Evolutionary conservation across 441 rosid genomes (phyloP), one percentile per base, ranked within the genome.

Genomic region (Euphorbia corollata): DNA sequence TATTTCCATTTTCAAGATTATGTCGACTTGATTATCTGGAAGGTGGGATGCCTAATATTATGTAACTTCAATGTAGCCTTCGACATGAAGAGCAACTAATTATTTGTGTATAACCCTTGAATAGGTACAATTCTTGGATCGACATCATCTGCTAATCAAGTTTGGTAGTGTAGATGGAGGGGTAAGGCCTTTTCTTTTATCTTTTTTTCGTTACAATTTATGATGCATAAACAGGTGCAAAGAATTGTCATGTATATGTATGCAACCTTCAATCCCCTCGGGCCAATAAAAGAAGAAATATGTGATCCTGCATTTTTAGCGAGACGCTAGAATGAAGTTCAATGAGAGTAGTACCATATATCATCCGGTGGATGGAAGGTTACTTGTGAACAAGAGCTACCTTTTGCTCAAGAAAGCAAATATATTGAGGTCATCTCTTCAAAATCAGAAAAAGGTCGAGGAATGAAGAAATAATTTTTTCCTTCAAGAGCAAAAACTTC

Each of bases 41-140:
- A 89, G 97, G 99, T 93, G 74, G n/a, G 45, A 30, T 72, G 58
- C 59, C 68, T 62, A 57, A 59, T 68, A 13, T 22, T 38, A 5
- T 27, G 9, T 67, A 47, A 59, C 39, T 67, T 71, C 36, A 61
- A 30, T 39, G 6, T 43, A 59, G 63, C 60, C 64, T 22, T 41
- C n/a, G 32, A 34, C 18, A 16, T 45, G 63, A 60, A n/a, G 50
- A 63, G 55, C 23, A 59, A 59, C 55, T 41, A 61, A 45, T 73
- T 64, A 54, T 41, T 66, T 77, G 2, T 70, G 66, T 43, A 20
- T 57, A 67, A 67, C 45, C 54, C 58, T 62, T 78, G 32, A 27
- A 27, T 27, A 90, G 99, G 97, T 87, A 69, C 99, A 93, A 77
- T 91, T 93, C 79, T 82, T 93, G 90, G 99, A 93, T 77, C 89